Evolutionary conservation across 129 eudicot genomes (phyloP).

Genomic region (Escallonia rubra): DNA sequence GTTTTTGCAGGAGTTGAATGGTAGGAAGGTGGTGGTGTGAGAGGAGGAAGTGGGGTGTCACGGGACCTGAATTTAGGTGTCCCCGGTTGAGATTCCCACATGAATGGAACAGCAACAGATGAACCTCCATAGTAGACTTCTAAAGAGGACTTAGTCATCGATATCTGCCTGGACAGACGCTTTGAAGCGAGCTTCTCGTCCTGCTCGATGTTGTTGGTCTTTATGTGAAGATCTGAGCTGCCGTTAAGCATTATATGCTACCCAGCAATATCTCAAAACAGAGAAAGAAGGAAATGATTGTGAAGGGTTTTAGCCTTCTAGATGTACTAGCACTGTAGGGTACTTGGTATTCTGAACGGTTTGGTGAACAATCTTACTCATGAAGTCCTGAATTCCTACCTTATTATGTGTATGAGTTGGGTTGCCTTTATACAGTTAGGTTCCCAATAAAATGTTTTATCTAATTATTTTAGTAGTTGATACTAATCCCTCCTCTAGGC

Average conservation of each 20-base stretch:
- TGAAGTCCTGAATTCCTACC: slow-evolving; percentile 7
- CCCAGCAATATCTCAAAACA: slow-evolving; percentile 7
- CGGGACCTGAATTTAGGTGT: slow-evolving; percentile 38
- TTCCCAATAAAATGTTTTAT: slow-evolving; percentile 28
- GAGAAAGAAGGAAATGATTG: slow-evolving; percentile 11
- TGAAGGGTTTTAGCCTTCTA: slow-evolving; percentile 12
- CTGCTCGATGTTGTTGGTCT: slow-evolving; percentile 24
- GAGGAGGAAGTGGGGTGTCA: slow-evolving; percentile 50
- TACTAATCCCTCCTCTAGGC: too few species aligned
- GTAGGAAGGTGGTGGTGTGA: slow-evolving; percentile 54
- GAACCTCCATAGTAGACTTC: slow-evolving; percentile 48
- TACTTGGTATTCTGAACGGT: neutral
- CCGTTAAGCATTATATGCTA: slow-evolving; percentile 15
- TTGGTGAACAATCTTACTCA: neutral
- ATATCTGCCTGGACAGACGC: slow-evolving; percentile 15
- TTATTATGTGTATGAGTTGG: slow-evolving; percentile 13
- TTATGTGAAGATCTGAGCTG: slow-evolving; percentile 22
- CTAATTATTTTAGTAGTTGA: neutral
- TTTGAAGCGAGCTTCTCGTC: slow-evolving; percentile 17
- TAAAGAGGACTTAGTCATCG: slow-evolving; percentile 13
- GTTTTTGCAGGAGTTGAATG: slow-evolving; percentile 26
- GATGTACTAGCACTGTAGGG: slow-evolving; percentile 8
- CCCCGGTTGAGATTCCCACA: slow-evolving; percentile 68
- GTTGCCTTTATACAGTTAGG: slow-evolving; percentile 28
- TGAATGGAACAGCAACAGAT: slow-evolving; percentile 43